Base-by-base conservation (phyloP, 768 basidiomycete genomes). In the Boletus bicolor region DNA sequence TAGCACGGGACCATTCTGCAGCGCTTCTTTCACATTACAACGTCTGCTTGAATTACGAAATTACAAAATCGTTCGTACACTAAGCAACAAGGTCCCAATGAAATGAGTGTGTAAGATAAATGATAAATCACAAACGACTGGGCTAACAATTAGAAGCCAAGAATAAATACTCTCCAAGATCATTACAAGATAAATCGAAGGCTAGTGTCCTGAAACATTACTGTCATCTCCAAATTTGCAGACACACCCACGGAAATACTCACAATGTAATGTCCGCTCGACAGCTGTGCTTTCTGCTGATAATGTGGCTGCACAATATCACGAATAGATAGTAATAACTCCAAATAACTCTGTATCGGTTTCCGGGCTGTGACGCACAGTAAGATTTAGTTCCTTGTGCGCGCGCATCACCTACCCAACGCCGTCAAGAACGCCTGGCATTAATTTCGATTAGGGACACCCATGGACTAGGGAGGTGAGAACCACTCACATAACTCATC, bases 241-340 rank as follows among this genome's bases (percentile, higher is more conserved):
- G 24, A 36, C 5, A 17, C 28, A 30, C 28, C 17, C 19, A 52
- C 4, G 9, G 5, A 7, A 15, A 55, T 28, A 59, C 76, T 49
- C 35, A 80, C 87, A 50, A 89, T 84, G 14, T 73, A 80, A 63
- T 90, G 87, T 8, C 88, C 87, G 57, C 84, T 87, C 7, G 86
- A 85, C 12, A 91, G 66, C 66, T 89, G 89, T 4, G 86, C 85
- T 58, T 80, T 86, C 76, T 91, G 87, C 61, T 78, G 81, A 66
- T 79, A 91, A 55, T 80, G 75, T 21, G 81, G 79, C 48, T 78
- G 72, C 26, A 89, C 67, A 55, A 89, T 82, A 21, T 71, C 69
- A 81, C 87, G 79, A 36, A 89, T 57, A 34, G 79, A 79, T 35
- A 64, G 69, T 36, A 92, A 70, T 12, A 92, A 67, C 50, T 85